A percentile compares a stretch with the other conserved stretches of the same genome.
Conservation (phyloP, 176 grass and related monocot species). For the Miscanthus lutarioriparius region DNA sequence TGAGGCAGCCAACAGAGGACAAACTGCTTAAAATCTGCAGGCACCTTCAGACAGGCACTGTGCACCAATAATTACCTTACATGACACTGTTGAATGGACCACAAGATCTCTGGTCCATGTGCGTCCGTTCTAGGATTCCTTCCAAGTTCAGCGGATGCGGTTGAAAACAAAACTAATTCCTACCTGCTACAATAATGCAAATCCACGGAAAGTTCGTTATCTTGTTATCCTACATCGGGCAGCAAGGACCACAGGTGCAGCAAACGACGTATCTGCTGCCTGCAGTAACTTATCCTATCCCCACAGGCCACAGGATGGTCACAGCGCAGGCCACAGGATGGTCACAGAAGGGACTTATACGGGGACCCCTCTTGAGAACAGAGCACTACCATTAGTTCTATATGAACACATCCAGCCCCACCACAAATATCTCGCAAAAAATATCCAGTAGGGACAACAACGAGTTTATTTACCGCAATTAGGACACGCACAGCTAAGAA, state of each 20-base stretch:
- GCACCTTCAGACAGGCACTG: background rate
- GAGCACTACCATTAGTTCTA: conserved; percentile 16
- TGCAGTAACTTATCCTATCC: conserved; percentile 18
- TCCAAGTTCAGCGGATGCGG: background rate
- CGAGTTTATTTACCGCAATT: background rate
- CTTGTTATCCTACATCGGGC: conserved; percentile 19
- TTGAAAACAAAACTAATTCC: conserved; percentile 23
- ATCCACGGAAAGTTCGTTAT: conserved; percentile 7
- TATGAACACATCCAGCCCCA: conserved; percentile 1
- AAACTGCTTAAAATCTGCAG: conserved; percentile 26
- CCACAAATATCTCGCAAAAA: conserved; percentile 30
- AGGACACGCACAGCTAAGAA: background rate
- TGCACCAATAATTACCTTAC: conserved; percentile 24
- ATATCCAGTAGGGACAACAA: background rate
- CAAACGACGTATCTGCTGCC: conserved; percentile 1
- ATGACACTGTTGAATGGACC: background rate
- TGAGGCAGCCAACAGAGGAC: background rate
- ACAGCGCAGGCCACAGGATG: background rate
- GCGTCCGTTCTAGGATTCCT: conserved; percentile 24
- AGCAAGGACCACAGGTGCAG: conserved; percentile 29
- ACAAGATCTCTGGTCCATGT: conserved; percentile 30
- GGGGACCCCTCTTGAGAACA: conserved; percentile 28
- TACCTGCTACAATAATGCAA: conserved; percentile 33
- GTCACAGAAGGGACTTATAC: conserved; percentile 1
- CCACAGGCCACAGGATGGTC: conserved; percentile 21